These are phyloP conservation scores for Endocalyx cinctus DNA, from an alignment of 2,329 filamentous ascomycete genomes.

Conservation along the genomic window DNA sequence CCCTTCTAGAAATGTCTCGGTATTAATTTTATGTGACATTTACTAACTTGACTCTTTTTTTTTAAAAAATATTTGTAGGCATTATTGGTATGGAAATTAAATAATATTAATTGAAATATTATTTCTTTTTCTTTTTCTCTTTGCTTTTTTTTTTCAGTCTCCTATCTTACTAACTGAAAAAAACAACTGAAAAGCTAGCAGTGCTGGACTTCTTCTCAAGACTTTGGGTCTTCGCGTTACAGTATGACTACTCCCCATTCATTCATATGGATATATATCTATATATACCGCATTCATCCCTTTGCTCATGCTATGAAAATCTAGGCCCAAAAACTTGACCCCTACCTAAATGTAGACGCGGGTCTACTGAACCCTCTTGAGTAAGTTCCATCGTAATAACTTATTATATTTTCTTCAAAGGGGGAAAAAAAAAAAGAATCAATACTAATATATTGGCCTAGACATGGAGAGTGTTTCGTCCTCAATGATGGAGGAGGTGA, in stretches of 20 bases:
- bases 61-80: slow-evolving; percentile 1
- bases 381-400: slow-evolving; percentile 14
- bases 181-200: slow-evolving; percentile 59
- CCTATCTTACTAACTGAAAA: slow-evolving; percentile 2
- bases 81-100: slow-evolving; percentile 19
- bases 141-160: background rate
- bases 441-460: slow-evolving; percentile 24
- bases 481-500: slow-evolving; percentile 68
- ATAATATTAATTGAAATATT: slow-evolving; percentile 1
- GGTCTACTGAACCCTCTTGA: slow-evolving; percentile 47
- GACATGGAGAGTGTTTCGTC: slow-evolving; percentile 87
- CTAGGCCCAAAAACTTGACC: slow-evolving; percentile 46
- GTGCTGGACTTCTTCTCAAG: slow-evolving; percentile 72
- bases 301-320: slow-evolving; percentile 5
- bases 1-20: slow-evolving; percentile 5
- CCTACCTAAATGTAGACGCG: slow-evolving; percentile 72
- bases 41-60: slow-evolving; percentile 7
- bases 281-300: slow-evolving; percentile 2
- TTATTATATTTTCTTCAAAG: no score
- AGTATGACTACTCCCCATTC: slow-evolving; percentile 58
- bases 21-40: slow-evolving; percentile 4
- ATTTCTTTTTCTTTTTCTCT: no score
- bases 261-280: slow-evolving; percentile 61
- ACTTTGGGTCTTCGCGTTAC: slow-evolving; percentile 71
- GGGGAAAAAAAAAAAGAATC: slow-evolving; percentile 4